A percentile compares a stretch with the other conserved stretches of the same genome.
Evolutionary conservation across 345 rosid genomes (phyloP).

Genomic region (Pugionium cornutum): DNA sequence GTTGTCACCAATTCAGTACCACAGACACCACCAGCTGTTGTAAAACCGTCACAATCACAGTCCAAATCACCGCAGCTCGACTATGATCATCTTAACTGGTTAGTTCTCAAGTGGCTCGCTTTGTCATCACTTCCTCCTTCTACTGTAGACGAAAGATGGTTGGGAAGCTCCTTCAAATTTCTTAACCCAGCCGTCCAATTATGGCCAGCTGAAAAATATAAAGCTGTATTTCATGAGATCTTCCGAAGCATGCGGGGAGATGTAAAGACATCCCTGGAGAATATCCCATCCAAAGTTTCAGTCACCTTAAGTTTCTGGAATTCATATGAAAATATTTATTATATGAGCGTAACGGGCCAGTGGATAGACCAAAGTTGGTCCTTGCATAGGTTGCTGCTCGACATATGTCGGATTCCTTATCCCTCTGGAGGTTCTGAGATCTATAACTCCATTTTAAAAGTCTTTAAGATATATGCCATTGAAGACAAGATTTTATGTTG

Average conservation of each 20-base stretch:
- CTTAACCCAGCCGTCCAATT: conserved; percentile 73
- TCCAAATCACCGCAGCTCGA: conserved; percentile 62
- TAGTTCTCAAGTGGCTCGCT: conserved; percentile 83
- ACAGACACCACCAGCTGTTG: conserved; percentile 43
- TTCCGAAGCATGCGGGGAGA: conserved; percentile 94
- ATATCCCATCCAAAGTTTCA: conserved; percentile 74
- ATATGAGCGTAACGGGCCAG: conserved; percentile 82
- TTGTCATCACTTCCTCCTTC: conserved; percentile 82
- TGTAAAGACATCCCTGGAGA: conserved; percentile 63
- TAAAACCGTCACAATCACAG: conserved; percentile 56
- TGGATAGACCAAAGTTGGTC: conserved; percentile 91
- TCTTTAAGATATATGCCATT: conserved; percentile 65
- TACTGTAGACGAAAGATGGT: conserved; percentile 73
- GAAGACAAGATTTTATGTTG: conserved; percentile 75
- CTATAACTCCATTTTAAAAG: conserved; percentile 56
- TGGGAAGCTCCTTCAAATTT: conserved; percentile 78
- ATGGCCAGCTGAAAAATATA: conserved; percentile 77
- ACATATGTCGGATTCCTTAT: conserved; percentile 71
- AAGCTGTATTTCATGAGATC: conserved; percentile 62
- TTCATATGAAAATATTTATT: conserved; percentile 66
- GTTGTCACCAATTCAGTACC: conserved; percentile 49
- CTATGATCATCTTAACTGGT: conserved; percentile 91
- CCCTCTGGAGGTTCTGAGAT: conserved; percentile 75
- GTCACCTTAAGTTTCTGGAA: conserved; percentile 78
- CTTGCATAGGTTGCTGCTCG: conserved; percentile 68